These are phyloP conservation scores for Fusarium caatingaense DNA, from an alignment of 2,329 filamentous ascomycete species.

Conservation along the genomic window DNA sequence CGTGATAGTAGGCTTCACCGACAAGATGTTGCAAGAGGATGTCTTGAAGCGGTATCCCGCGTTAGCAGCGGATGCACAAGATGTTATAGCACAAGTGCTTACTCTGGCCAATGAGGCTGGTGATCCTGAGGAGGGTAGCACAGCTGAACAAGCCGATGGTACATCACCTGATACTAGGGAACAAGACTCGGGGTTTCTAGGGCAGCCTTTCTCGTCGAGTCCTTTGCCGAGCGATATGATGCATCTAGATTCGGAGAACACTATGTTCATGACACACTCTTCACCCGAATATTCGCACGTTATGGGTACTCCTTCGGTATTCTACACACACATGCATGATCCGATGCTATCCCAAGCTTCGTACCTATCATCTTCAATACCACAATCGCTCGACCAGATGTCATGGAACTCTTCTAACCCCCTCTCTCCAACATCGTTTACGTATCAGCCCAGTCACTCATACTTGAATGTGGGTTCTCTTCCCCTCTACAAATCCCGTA, in stretches of 20 bases:
- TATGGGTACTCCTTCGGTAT: background rate
- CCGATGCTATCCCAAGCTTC: background rate
- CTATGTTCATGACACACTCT: background rate
- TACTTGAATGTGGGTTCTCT: background rate
- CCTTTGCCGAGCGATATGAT: no score
- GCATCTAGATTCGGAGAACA: background rate
- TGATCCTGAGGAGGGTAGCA: background rate
- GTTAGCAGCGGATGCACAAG: background rate
- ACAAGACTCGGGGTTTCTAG: background rate
- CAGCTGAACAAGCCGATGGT: background rate
- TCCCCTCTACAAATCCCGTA: background rate
- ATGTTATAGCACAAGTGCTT: slow-evolving; percentile 9
- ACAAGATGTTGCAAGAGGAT: slow-evolving; percentile 12
- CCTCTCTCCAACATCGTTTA: background rate
- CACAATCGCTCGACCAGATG: background rate
- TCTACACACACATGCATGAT: background rate
- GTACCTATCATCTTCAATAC: background rate
- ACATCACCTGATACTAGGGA: background rate
- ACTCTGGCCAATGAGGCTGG: slow-evolving; percentile 11
- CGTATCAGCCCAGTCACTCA: background rate
- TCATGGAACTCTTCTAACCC: background rate
- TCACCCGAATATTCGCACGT: background rate
- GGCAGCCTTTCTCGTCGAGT: background rate
- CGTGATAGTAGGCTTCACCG: slow-evolving; percentile 8
- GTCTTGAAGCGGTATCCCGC: slow-evolving; percentile 6